These are phyloP conservation scores for Mycosphaerelloides madeirae DNA, from an alignment of 2,329 filamentous ascomycete species.

Conservation along the genomic window DNA sequence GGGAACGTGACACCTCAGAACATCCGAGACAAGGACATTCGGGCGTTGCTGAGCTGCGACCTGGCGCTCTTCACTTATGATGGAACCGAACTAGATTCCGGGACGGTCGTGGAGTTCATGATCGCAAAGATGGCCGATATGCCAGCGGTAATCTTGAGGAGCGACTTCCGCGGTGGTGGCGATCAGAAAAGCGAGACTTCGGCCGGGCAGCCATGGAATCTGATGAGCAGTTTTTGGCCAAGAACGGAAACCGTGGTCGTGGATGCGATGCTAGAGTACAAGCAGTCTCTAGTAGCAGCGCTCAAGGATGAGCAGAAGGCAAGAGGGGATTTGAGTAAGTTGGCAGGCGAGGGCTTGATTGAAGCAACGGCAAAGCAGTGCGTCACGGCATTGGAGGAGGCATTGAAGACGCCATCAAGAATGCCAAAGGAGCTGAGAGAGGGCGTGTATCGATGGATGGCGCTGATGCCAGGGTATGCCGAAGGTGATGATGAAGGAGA, in stretches of 20 bases:
- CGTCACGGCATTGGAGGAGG: slow-evolving; percentile 11
- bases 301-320: neutral
- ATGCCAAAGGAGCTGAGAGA: slow-evolving; percentile 14
- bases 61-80: slow-evolving; percentile 15
- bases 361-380: slow-evolving; percentile 13
- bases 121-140: slow-evolving; percentile 16
- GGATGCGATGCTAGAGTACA: slow-evolving; percentile 15
- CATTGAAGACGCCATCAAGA: slow-evolving; percentile 8
- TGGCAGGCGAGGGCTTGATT: slow-evolving; percentile 8
- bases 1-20: slow-evolving; percentile 13
- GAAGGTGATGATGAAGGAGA: slow-evolving; percentile 10
- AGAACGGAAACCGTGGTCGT: slow-evolving; percentile 13
- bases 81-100: slow-evolving; percentile 15
- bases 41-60: slow-evolving; percentile 12
- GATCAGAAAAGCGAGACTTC: slow-evolving; percentile 8
- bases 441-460: slow-evolving; percentile 14
- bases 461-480: slow-evolving; percentile 13
- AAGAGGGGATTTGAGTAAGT: neutral
- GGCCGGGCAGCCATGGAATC: slow-evolving; percentile 14
- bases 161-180: slow-evolving; percentile 14
- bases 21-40: slow-evolving; percentile 17
- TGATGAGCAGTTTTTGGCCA: slow-evolving; percentile 16
- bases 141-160: slow-evolving; percentile 13
- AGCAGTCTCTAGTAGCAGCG: slow-evolving; percentile 9
- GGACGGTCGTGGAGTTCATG: slow-evolving; percentile 17